phyloP scores from a whole-genome alignment of 257 asterid genomes.

The Buddleja alternifolia region DNA sequence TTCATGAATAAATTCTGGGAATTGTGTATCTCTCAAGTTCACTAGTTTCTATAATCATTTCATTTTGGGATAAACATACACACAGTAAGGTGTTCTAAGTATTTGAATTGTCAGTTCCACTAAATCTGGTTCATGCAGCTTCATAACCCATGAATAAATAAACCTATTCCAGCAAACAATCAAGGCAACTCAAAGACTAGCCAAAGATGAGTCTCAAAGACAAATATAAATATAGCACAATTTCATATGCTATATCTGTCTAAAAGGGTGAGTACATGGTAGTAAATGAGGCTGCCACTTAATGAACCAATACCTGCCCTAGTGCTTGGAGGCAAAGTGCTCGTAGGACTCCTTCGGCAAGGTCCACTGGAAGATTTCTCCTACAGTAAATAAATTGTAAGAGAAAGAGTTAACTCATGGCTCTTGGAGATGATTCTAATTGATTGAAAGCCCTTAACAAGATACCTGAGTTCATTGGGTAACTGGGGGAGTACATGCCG shows the following conservation, averaged over 20 bases:
- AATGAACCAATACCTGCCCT: slow-evolving; percentile 74
- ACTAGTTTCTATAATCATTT: neutral
- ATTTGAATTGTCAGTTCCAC: slow-evolving; percentile 6
- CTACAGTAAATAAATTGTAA: slow-evolving; percentile 41
- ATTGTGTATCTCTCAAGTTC: neutral
- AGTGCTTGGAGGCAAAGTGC: slow-evolving; percentile 96
- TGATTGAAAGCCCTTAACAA: slow-evolving; percentile 23
- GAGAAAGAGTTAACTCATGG: slow-evolving; percentile 31
- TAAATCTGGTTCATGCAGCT: neutral
- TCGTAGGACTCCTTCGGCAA: slow-evolving; percentile 93
- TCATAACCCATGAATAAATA: neutral
- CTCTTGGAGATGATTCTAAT: slow-evolving; percentile 9
- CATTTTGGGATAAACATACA: neutral
- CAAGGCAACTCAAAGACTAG: neutral
- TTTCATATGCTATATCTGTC: slow-evolving; percentile 4
- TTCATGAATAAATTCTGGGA: neutral
- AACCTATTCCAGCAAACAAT: neutral
- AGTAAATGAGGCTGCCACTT: slow-evolving; percentile 15
- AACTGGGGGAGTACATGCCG: slow-evolving; percentile 88
- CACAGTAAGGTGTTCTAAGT: neutral
- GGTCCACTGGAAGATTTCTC: slow-evolving; percentile 93
- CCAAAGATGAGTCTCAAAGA: neutral
- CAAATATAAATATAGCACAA: neutral
- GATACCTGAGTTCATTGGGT: slow-evolving; percentile 79
- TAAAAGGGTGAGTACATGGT: slow-evolving; percentile 8